Base-by-base conservation (phyloP, 352 stramenopile genomes). In the Pythium aquatile region DNA sequence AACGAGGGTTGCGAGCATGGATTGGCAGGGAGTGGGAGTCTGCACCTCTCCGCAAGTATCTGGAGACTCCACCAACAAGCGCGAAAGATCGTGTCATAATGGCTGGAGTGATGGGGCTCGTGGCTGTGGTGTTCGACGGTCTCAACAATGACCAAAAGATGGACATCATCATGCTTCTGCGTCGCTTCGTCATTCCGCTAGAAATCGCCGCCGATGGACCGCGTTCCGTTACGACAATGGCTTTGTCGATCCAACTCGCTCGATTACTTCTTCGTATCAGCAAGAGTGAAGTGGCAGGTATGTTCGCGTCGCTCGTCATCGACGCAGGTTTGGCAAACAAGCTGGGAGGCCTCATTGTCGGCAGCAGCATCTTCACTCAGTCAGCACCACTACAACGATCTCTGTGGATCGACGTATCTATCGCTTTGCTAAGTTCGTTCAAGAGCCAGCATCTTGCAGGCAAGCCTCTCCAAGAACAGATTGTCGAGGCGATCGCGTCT, bases 251-350 rank as follows among this genome's bases (percentile, higher is more conserved):
- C 11, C 73, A 89, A 55, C 44, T 86, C 5, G 65, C 76, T 10
- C 75, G 79, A 0, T 37, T 91, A 9, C 64, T 91, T 40, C 66
- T 87, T 17, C 77, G 74, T 51, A 26, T 88, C 33, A 83, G 78
- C 57, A 37, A 65, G 17, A 83, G 78, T 16, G 68, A 69, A 6
- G 61, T 88, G 11, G 40, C 55, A 5, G 75, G 87, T 49, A 66
- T 91, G 48, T 88, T 91, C 40, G 57, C 76, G n/a, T 83, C 82
- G 5, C 68, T 91, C 16, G 72, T 79, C 44, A 70, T 75, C 46
- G 82, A 91, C 63, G 87, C 79, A 1, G 75, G 84, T 24, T 59
- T 91, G 9, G 62, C 85, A 16, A 63, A 68, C n/a, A 42, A 54
- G 7, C 54, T 68, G 10, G 55, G 46, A 1, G 14, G 44, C 14